These are phyloP conservation scores for Suaeda aralocaspica DNA, from an alignment of 148 eudicot genomes.

Conservation along the genomic window DNA sequence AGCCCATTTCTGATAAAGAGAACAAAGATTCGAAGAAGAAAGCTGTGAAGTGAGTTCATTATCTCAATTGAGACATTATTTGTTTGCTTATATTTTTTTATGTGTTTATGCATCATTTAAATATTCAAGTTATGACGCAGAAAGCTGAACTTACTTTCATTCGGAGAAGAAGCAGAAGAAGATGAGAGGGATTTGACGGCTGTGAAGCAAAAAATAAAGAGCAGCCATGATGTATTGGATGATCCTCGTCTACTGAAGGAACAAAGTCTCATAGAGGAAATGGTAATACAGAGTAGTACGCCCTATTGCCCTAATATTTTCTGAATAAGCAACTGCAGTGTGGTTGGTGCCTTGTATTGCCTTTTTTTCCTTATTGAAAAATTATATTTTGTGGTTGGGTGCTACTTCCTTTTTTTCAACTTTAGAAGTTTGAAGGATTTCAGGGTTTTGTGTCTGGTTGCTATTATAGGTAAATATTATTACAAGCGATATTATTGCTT, in stretches of 20 bases:
- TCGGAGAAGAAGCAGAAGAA: conserved; percentile 98
- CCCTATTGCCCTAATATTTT: conserved; percentile 8
- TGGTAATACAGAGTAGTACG: conserved; percentile 47
- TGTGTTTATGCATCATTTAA: conserved; percentile 1
- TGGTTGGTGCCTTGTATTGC: neutral
- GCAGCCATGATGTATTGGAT: conserved; percentile 94
- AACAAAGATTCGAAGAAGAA: conserved; percentile 64
- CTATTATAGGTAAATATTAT: neutral
- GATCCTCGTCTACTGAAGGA: conserved; percentile 94
- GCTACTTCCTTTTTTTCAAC: neutral
- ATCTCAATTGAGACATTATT: conserved; percentile 5
- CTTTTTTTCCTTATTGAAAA: neutral
- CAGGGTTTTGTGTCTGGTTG: neutral
- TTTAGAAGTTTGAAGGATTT: neutral
- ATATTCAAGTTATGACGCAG: conserved; percentile 32
- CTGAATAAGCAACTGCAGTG: neutral
- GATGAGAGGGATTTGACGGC: conserved; percentile 75
- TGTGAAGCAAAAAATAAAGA: conserved; percentile 72
- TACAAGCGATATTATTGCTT: neutral
- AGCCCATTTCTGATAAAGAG: conserved; percentile 31
- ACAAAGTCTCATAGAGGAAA: conserved; percentile 37
- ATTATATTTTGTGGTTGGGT: neutral
- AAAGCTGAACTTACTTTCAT: conserved; percentile 91
- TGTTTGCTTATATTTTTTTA: neutral
- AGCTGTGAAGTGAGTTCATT: conserved; percentile 67